Evolutionary conservation across 202 grass and related monocot genomes (phyloP).

Genomic region (Schoenoplectus triqueter): DNA sequence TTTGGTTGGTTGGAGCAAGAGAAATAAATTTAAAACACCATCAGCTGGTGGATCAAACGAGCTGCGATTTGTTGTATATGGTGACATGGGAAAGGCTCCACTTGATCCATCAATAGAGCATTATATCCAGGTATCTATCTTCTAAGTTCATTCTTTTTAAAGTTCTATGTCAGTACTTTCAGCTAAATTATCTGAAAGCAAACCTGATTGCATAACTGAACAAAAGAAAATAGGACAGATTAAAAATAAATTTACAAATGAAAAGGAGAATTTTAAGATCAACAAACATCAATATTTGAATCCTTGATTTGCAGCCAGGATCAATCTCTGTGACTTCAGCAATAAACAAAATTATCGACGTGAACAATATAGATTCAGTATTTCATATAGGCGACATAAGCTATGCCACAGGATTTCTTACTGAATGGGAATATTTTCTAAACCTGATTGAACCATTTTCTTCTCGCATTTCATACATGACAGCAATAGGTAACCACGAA

Average conservation of each 20-base stretch:
- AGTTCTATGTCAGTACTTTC: not conserved
- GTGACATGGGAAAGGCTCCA: conserved; percentile 97
- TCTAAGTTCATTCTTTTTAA: not conserved
- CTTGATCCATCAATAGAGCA: conserved; percentile 77
- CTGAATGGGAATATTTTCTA: conserved; percentile 93
- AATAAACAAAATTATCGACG: conserved; percentile 51
- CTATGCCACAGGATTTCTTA: conserved; percentile 79
- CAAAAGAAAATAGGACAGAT: not conserved
- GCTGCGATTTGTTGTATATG: conserved; percentile 58
- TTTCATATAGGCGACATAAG: conserved; percentile 95
- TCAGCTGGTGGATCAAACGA: conserved; percentile 63
- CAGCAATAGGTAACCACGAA: conserved; percentile 87
- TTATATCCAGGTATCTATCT: conserved; percentile 69
- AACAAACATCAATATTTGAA: not conserved
- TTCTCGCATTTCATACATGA: conserved; percentile 85
- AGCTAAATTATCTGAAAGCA: not conserved
- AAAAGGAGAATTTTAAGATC: conserved; percentile 1
- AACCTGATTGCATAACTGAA: not conserved
- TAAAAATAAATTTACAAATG: not conserved
- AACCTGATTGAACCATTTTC: conserved; percentile 64
- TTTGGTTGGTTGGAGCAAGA: conserved; percentile 74
- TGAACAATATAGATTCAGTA: conserved; percentile 60
- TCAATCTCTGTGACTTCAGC: conserved; percentile 62
- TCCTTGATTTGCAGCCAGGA: conserved; percentile 59
- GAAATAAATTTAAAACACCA: conserved; percentile 58